These are phyloP conservation scores for Coemansia sp. DNA, from an alignment of 192 early-diverging fungal genomes.

Conservation along the genomic window DNA sequence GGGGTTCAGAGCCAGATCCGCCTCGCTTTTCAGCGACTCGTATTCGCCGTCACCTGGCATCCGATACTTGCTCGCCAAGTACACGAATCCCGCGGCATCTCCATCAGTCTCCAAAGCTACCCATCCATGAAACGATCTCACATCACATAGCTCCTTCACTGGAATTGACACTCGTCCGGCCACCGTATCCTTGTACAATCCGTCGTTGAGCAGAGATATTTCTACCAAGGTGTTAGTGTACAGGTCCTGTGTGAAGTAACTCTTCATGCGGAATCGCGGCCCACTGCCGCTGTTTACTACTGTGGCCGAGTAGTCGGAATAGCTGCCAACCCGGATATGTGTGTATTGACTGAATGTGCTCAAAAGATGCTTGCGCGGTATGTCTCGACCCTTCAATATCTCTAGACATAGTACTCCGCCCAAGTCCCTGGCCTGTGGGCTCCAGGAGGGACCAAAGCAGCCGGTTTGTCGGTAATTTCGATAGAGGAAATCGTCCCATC, in stretches of 20 bases:
- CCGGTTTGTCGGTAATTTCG: slow-evolving; percentile 20
- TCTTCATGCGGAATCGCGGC: slow-evolving; percentile 23
- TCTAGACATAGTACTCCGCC: slow-evolving; percentile 13
- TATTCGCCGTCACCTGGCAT: slow-evolving; percentile 1
- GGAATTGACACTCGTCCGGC: slow-evolving; percentile 32
- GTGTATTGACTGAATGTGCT: slow-evolving; percentile 19
- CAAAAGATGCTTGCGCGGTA: background rate
- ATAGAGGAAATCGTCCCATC: slow-evolving; percentile 22
- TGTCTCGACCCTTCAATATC: slow-evolving; percentile 33
- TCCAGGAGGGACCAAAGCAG: slow-evolving; percentile 18
- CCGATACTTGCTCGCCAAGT: slow-evolving; percentile 22
- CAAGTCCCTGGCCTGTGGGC: background rate
- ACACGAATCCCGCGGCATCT: slow-evolving; percentile 29
- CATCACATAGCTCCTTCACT: slow-evolving; percentile 31
- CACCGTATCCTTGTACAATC: slow-evolving; percentile 16
- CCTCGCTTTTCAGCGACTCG: background rate
- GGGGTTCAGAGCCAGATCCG: background rate
- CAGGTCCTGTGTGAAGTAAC: slow-evolving; percentile 22
- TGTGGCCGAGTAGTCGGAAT: slow-evolving; percentile 9
- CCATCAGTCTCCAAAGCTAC: slow-evolving; percentile 9
- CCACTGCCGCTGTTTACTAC: slow-evolving; percentile 20
- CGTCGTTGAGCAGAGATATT: slow-evolving; percentile 27
- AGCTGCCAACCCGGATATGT: slow-evolving; percentile 15
- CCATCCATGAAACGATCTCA: slow-evolving; percentile 40
- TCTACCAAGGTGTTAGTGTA: slow-evolving; percentile 28